Evolutionary conservation across 2,329 filamentous ascomycete genomes (phyloP).

Genomic region (Cladosporium sp.): DNA sequence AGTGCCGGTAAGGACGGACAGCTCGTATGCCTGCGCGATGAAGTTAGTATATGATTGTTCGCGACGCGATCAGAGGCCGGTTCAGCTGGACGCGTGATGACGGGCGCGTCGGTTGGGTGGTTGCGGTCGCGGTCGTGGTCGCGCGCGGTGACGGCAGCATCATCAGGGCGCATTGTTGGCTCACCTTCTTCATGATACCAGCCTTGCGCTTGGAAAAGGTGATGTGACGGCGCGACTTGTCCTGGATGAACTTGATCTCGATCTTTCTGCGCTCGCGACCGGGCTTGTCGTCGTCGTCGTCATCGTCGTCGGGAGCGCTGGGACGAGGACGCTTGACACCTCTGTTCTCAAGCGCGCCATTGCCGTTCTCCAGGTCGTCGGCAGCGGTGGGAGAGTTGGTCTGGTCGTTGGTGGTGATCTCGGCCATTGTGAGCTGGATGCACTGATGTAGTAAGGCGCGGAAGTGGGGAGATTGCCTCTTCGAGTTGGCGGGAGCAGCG

Average conservation of each 20-base stretch:
- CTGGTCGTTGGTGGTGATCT: slow-evolving; percentile 50
- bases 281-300: slow-evolving; percentile 97
- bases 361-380: slow-evolving; percentile 65
- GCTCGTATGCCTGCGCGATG: slow-evolving; percentile 75
- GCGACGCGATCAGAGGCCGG: neutral
- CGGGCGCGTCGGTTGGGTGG: neutral
- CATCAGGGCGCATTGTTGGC: slow-evolving; percentile 6
- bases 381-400: slow-evolving; percentile 48
- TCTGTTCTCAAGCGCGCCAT: slow-evolving; percentile 56
- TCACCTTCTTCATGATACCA: slow-evolving; percentile 99
- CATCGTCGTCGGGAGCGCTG: slow-evolving; percentile 67
- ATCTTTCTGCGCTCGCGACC: slow-evolving; percentile 98
- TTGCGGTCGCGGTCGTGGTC: neutral
- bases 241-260: slow-evolving; percentile 99
- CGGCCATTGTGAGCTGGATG: slow-evolving; percentile 36
- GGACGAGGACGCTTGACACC: slow-evolving; percentile 87
- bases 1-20: slow-evolving; percentile 95
- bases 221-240: slow-evolving; percentile 98
- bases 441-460: slow-evolving; percentile 6
- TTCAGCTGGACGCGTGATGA: neutral
- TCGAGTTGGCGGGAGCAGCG: slow-evolving; percentile 8
- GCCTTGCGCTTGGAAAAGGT: slow-evolving; percentile 99
- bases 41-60: slow-evolving; percentile 15
- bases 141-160: slow-evolving; percentile 9
- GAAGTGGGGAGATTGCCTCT: slow-evolving; percentile 13